phyloP scores from a whole-genome alignment of 495 filamentous ascomycete genomes.

The Viridothelium virens region DNA sequence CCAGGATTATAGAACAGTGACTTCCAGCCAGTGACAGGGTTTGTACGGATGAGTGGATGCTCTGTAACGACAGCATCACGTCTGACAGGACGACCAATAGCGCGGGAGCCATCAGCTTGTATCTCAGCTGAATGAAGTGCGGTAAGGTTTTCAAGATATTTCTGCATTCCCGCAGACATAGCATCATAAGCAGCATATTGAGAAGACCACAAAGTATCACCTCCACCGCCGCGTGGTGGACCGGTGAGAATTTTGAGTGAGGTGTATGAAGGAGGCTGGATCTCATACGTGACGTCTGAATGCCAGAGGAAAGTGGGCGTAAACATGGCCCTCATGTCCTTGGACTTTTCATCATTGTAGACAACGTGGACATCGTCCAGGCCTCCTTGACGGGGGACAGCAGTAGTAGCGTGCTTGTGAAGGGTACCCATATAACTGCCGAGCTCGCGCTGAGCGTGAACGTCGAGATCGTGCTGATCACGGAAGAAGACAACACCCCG shows the following conservation, averaged over 20 bases:
- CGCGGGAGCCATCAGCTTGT: constrained; percentile 58
- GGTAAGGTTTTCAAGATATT: constrained; percentile 60
- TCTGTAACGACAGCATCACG: constrained; percentile 57
- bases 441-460: constrained; percentile 58
- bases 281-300: constrained; percentile 60
- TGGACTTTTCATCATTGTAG: constrained; percentile 54
- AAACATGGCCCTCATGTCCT: constrained; percentile 38
- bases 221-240: constrained; percentile 60
- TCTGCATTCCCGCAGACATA: constrained; percentile 61
- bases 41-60: constrained; percentile 64
- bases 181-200: constrained; percentile 66
- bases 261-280: constrained; percentile 72
- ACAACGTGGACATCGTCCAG: constrained; percentile 66
- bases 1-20: constrained; percentile 73
- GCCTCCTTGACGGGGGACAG: constrained; percentile 49
- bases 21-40: constrained; percentile 73
- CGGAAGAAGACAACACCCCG: constrained; percentile 70
- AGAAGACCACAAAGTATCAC: constrained; percentile 68
- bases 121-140: constrained; percentile 65
- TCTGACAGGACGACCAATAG: constrained; percentile 55
- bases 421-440: constrained; percentile 59
- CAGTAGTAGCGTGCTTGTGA: constrained; percentile 57
- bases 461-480: constrained; percentile 57
- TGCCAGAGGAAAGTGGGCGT: constrained; percentile 48
- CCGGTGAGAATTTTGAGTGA: constrained; percentile 61